Percentiles rank a stretch among this genome's conserved stretches.
phyloP scores from a whole-genome alignment of 2,329 filamentous ascomycete genomes.

The Myrmaecium sp. region DNA sequence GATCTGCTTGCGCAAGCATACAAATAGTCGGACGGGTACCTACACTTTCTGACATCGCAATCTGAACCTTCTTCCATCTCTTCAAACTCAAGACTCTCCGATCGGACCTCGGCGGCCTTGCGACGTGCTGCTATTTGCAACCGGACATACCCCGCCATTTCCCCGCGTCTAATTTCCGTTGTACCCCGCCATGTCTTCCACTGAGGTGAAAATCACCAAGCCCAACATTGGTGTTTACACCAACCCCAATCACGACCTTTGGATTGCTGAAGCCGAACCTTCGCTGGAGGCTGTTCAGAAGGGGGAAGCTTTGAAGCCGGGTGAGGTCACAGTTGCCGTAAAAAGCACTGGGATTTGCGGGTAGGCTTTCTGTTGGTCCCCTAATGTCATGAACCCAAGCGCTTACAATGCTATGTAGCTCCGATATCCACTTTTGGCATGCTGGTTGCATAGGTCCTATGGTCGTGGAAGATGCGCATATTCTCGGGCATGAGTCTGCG shows the following conservation, averaged over 20 bases:
- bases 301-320: conserved; percentile 52
- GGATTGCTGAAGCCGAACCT: conserved; percentile 66
- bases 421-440: conserved; percentile 96
- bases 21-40: too few species aligned
- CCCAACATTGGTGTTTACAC: conserved; percentile 93
- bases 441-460: conserved; percentile 89
- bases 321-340: conserved; percentile 76
- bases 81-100: too few species aligned
- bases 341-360: conserved; percentile 95
- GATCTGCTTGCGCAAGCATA: too few species aligned
- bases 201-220: conserved; percentile 39
- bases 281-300: conserved; percentile 56
- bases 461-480: conserved; percentile 77
- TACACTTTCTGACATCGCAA: too few species aligned
- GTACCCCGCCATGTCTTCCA: conserved; percentile 18
- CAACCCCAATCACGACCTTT: conserved; percentile 81
- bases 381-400: background rate
- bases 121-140: too few species aligned
- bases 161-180: too few species aligned
- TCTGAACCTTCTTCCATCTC: too few species aligned
- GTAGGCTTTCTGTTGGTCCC: conserved; percentile 28
- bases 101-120: too few species aligned
- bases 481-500: conserved; percentile 86
- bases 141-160: too few species aligned
- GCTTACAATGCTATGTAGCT: conserved; percentile 33